Evolutionary conservation across 345 rosid genomes (phyloP).

Genomic region (Murraya paniculata): DNA sequence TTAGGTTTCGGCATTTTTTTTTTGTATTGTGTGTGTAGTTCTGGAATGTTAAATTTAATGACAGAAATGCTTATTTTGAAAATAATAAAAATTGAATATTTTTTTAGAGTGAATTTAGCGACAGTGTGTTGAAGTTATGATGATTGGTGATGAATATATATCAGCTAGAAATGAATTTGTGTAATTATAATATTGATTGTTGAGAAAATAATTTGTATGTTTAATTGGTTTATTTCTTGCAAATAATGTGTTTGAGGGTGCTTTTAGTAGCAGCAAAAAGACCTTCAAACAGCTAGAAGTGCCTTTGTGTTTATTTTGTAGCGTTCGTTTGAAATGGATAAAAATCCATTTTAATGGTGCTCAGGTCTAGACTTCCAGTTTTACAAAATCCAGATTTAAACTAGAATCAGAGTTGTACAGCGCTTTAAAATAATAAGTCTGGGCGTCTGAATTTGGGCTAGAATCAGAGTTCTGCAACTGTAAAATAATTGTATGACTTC

Average conservation of each 20-base stretch:
- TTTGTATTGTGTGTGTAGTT: background rate
- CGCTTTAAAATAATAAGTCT: too few relatives aligned
- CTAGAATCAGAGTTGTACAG: too few relatives aligned
- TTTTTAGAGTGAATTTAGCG: too few relatives aligned
- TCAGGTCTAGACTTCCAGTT: too few relatives aligned
- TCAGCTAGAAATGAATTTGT: too few relatives aligned
- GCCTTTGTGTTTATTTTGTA: background rate
- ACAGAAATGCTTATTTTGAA: background rate
- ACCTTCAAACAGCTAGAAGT: background rate
- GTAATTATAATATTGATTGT: background rate
- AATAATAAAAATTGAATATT: background rate
- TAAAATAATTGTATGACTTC: background rate
- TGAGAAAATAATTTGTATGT: background rate
- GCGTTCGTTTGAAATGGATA: background rate
- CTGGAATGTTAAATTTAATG: background rate
- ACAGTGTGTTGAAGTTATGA: too few relatives aligned
- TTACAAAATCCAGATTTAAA: too few relatives aligned
- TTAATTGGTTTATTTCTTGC: background rate
- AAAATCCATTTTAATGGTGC: background rate
- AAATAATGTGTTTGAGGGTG: background rate
- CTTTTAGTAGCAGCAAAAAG: background rate
- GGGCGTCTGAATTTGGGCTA: too few relatives aligned
- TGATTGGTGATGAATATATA: too few relatives aligned
- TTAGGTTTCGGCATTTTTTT: conserved; percentile 6
- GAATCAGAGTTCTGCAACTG: background rate